Percentiles rank a stretch among this genome's conserved stretches.
Evolutionary conservation across 768 basidiomycete genomes (phyloP).

Genomic region (Mycena galericulata): DNA sequence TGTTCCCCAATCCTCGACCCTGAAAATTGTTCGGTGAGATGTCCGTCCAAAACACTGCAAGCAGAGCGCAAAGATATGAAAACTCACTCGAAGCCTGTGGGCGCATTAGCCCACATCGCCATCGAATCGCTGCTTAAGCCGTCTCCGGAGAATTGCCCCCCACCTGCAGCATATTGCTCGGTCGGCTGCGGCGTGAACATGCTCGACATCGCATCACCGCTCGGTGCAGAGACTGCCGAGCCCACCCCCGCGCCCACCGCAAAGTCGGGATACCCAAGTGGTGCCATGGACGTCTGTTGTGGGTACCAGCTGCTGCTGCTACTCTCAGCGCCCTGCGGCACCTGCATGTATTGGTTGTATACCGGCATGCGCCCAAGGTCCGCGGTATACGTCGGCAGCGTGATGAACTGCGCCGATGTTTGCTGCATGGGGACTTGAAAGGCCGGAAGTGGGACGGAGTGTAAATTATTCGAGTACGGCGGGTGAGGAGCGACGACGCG

Average conservation of each 20-base stretch:
- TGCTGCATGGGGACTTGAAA: neutral
- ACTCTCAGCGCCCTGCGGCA: neutral
- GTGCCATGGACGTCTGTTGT: constrained; percentile 12
- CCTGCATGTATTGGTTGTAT: neutral
- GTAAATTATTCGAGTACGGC: neutral
- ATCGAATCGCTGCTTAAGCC: constrained; percentile 2
- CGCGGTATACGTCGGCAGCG: constrained; percentile 23
- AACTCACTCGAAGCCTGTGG: constrained; percentile 25
- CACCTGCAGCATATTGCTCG: neutral
- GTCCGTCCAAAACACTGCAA: neutral
- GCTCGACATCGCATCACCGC: neutral
- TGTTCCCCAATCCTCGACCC: constrained; percentile 18
- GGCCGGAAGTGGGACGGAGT: neutral
- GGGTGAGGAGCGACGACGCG: neutral
- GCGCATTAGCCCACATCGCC: constrained; percentile 29
- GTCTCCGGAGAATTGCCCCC: neutral
- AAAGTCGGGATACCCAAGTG: constrained; percentile 23
- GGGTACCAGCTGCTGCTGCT: constrained; percentile 24
- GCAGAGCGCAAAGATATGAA: neutral
- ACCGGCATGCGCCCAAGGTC: constrained; percentile 24
- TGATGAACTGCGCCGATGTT: neutral
- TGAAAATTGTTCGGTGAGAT: neutral
- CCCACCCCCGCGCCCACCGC: neutral
- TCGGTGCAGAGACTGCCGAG: no score
- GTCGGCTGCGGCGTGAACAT: neutral